Evolutionary conservation across 2,329 filamentous ascomycete genomes (phyloP).

Genomic region (Diaporthe capsici): DNA sequence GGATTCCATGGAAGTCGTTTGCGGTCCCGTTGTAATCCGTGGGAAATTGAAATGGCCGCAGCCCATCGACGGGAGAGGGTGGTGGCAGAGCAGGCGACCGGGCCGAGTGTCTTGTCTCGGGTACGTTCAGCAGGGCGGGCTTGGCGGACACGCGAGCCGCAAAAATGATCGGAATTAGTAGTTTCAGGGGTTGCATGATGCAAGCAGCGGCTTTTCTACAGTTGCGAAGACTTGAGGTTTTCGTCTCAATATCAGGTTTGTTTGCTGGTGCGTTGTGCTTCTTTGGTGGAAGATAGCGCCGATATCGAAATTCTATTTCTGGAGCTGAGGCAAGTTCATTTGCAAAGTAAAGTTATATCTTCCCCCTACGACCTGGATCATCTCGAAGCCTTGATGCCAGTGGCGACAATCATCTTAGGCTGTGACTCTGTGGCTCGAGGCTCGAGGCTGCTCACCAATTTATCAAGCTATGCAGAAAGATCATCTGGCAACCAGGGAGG

Average conservation of each 20-base stretch:
- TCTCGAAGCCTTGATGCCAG: neutral
- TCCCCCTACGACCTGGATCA: fast-evolving
- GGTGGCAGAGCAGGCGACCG: neutral
- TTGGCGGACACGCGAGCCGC: neutral
- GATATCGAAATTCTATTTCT: neutral
- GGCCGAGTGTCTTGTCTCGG: neutral
- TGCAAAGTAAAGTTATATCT: neutral
- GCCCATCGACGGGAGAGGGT: neutral
- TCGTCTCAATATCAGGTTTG: neutral
- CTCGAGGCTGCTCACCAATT: too few relatives aligned
- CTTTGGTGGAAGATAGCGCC: neutral
- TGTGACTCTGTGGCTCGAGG: neutral
- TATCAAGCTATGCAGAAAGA: neutral
- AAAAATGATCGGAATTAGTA: neutral
- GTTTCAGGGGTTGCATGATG: neutral
- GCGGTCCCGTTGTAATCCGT: neutral
- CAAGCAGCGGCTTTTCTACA: fast-evolving
- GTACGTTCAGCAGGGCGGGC: too few relatives aligned
- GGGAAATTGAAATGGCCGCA: neutral
- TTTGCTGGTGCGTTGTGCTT: neutral
- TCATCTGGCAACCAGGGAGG: neutral
- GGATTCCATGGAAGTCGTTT: neutral
- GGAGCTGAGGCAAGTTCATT: neutral
- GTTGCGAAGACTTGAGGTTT: neutral
- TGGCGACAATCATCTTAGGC: neutral